phyloP scores from a whole-genome alignment of 192 early-diverging fungal species.

The Coemansia sp. region DNA sequence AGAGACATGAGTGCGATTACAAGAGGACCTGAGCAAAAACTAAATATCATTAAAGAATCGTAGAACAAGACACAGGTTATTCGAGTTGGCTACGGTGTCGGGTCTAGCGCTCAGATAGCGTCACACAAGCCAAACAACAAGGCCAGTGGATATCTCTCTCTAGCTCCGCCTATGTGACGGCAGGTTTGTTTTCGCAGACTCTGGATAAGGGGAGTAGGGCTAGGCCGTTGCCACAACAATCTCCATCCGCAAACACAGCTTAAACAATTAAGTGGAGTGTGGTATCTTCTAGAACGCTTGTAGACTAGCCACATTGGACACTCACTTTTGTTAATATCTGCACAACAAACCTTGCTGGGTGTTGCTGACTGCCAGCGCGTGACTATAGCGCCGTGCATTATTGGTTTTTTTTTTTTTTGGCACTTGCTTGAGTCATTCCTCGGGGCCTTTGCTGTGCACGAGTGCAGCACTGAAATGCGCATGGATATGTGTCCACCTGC shows the following conservation, averaged over 20 bases:
- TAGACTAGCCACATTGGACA: background rate
- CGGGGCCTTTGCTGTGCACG: conserved; percentile 2
- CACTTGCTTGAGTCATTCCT: background rate
- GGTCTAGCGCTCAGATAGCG: background rate
- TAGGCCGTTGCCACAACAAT: background rate
- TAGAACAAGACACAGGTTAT: background rate
- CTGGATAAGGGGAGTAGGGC: background rate
- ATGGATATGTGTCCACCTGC: background rate
- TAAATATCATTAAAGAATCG: background rate
- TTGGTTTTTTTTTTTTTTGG: background rate
- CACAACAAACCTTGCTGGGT: background rate
- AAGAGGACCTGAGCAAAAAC: background rate
- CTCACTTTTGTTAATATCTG: background rate
- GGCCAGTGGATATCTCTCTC: background rate
- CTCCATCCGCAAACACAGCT: background rate
- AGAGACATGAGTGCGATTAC: background rate
- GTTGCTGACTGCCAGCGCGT: conserved; percentile 6
- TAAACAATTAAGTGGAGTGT: background rate
- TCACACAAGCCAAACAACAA: background rate
- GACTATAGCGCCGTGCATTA: background rate
- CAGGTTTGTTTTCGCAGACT: too few species aligned
- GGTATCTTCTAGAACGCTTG: background rate
- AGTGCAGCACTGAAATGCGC: background rate
- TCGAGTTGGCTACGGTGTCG: background rate
- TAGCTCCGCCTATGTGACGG: too few species aligned